phyloP scores from a whole-genome alignment of 768 basidiomycete species.

The Leucocoprinus sp. region DNA sequence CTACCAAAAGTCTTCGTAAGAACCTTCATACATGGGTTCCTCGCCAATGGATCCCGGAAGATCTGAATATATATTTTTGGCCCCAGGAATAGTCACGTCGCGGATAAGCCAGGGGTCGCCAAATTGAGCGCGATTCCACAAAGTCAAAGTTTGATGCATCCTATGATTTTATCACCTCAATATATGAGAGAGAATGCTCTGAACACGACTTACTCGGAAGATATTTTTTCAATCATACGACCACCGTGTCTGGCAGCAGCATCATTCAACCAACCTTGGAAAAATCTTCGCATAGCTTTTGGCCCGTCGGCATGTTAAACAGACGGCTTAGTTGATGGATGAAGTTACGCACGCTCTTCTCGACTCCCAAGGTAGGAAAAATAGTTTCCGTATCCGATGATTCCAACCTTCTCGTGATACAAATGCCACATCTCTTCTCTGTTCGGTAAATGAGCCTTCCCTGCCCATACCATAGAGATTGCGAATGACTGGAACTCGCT shows the following conservation, averaged over 20 bases:
- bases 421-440: constrained; percentile 24
- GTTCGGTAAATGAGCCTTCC: constrained; percentile 26
- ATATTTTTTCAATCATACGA: constrained; percentile 18
- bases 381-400: constrained; percentile 28
- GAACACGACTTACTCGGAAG: constrained; percentile 11
- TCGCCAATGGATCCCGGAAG: background rate
- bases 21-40: background rate
- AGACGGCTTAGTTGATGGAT: no score
- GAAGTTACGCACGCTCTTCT: background rate
- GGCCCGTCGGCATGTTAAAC: no score
- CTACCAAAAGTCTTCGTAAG: background rate
- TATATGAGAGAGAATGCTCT: background rate
- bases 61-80: background rate
- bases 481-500: constrained; percentile 28
- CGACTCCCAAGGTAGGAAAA: constrained; percentile 11
- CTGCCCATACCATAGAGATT: constrained; percentile 29
- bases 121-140: constrained; percentile 1
- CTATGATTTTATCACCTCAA: background rate
- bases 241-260: constrained; percentile 32
- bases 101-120: constrained; percentile 2
- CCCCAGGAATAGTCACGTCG: constrained; percentile 4
- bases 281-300: constrained; percentile 26
- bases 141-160: background rate
- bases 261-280: constrained; percentile 31
- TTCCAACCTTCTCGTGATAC: constrained; percentile 23